Percentiles rank a stretch among this genome's conserved stretches.
Conservation (phyloP, 2,329 filamentous ascomycete species). For the Teratosphaeria pseudoeucalypti region DNA sequence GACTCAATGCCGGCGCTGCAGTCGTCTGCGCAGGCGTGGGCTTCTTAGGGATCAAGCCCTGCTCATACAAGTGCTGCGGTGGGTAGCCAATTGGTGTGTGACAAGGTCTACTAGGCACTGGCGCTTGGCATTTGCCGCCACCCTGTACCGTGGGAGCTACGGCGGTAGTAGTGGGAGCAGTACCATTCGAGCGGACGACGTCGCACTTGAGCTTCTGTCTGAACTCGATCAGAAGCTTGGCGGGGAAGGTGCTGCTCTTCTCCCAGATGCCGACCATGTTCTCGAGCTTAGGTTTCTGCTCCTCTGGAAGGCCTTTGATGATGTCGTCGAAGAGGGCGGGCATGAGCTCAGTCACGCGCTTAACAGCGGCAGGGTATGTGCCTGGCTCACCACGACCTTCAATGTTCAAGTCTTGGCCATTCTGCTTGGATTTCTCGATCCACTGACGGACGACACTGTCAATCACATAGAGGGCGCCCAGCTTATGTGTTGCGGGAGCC, state of each 20-base stretch:
- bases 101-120: conserved; percentile 19
- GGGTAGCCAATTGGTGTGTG: conserved; percentile 22
- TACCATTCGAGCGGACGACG: conserved; percentile 7
- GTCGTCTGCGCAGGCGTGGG: conserved; percentile 5
- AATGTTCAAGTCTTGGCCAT: conserved; percentile 60
- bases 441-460: conserved; percentile 98
- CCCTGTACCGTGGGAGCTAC: conserved; percentile 7
- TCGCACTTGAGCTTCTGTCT: conserved; percentile 48
- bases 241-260: conserved; percentile 82
- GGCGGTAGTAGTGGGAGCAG: conserved; percentile 6
- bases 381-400: conserved; percentile 71
- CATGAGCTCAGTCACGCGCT: conserved; percentile 92
- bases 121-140: conserved; percentile 22
- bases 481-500: conserved; percentile 86
- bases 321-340: conserved; percentile 94
- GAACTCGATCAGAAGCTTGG: conserved; percentile 68
- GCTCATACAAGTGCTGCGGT: conserved; percentile 21
- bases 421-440: conserved; percentile 86
- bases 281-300: conserved; percentile 97
- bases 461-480: conserved; percentile 99
- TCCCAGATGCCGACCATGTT: conserved; percentile 98
- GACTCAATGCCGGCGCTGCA: conserved; percentile 7
- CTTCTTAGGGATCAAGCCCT: conserved; percentile 16
- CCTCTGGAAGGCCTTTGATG: conserved; percentile 72
- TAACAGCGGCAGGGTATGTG: conserved; percentile 87